A percentile compares a stretch with the other conserved stretches of the same genome.
Evolutionary conservation across 2,329 filamentous ascomycete species (phyloP).

Genomic region (Colletotrichum aenigma): DNA sequence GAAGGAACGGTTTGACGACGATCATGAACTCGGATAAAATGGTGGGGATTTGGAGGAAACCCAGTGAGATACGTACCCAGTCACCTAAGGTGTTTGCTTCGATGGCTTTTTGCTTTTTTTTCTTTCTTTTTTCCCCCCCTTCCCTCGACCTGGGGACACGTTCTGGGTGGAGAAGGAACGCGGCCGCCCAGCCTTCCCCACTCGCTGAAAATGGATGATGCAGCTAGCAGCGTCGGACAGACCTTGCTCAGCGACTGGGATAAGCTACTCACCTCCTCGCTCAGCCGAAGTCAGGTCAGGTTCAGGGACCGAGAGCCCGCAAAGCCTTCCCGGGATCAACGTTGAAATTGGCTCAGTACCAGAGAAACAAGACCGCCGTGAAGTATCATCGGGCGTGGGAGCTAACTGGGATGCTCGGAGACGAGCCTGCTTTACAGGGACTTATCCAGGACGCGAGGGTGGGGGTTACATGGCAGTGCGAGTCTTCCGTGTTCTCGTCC

Average conservation of each 20-base stretch:
- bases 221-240: not conserved
- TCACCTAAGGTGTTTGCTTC: not conserved
- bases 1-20: not conserved
- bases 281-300: not conserved
- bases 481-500: not conserved
- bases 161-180: constrained; percentile 2
- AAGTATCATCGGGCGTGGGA: not conserved
- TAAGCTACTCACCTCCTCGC: constrained; percentile 4
- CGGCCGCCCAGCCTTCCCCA: constrained; percentile 6
- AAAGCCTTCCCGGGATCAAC: not conserved
- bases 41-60: not conserved
- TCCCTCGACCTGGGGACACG: not conserved
- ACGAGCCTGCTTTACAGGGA: not conserved
- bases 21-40: constrained; percentile 10
- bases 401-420: not conserved
- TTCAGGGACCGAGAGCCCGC: not conserved
- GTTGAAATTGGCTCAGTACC: not conserved
- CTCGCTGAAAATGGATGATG: not conserved
- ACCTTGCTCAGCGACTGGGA: not conserved
- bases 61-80: not conserved
- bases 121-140: not conserved
- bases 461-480: not conserved
- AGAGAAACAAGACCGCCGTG: not conserved
- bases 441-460: not conserved
- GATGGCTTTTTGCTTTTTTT: not conserved